A percentile compares a stretch with the other conserved stretches of the same genome.
These are phyloP conservation scores for Didymella pinodella DNA, from an alignment of 2,329 filamentous ascomycete genomes.

Conservation along the genomic window DNA sequence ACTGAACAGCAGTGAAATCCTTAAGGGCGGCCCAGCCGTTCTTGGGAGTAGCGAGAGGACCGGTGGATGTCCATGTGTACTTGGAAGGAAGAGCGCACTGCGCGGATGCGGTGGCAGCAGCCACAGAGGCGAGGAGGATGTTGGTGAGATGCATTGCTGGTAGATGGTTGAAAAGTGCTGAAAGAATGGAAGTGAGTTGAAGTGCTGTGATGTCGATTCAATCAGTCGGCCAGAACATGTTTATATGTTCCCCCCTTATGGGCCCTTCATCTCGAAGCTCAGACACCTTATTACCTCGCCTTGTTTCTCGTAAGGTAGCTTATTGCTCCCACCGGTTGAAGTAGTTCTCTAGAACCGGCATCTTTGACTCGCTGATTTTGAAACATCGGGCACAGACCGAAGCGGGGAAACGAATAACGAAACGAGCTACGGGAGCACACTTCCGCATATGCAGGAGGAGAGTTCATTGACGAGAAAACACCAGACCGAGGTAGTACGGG, in stretches of 20 bases:
- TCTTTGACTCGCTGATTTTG: slow-evolving; percentile 6
- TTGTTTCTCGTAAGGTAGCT: slow-evolving; percentile 6
- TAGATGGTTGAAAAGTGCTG: not conserved
- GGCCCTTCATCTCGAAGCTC: slow-evolving; percentile 8
- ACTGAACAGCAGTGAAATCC: slow-evolving; percentile 65
- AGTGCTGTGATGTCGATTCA: not conserved
- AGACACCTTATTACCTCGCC: slow-evolving; percentile 2
- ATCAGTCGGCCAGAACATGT: not conserved
- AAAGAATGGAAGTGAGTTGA: not conserved
- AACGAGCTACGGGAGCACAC: not conserved
- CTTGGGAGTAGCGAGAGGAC: slow-evolving; percentile 60
- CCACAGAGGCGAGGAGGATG: slow-evolving; percentile 8
- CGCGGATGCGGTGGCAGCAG: slow-evolving; percentile 21
- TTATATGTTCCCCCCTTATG: slow-evolving; percentile 5
- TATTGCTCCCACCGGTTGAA: slow-evolving; percentile 15
- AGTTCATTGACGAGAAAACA: not conserved
- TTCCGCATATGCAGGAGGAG: slow-evolving; percentile 3
- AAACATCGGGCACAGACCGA: slow-evolving; percentile 16
- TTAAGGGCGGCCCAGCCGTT: slow-evolving; percentile 66
- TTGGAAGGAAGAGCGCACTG: slow-evolving; percentile 62
- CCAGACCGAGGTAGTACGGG: not conserved
- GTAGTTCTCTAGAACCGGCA: not conserved
- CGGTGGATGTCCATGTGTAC: slow-evolving; percentile 64
- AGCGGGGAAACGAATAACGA: slow-evolving; percentile 14
- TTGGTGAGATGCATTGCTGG: slow-evolving; percentile 9